Evolutionary conservation across 2,329 filamentous ascomycete species (phyloP).

Genomic region (Dactylellina sp.): DNA sequence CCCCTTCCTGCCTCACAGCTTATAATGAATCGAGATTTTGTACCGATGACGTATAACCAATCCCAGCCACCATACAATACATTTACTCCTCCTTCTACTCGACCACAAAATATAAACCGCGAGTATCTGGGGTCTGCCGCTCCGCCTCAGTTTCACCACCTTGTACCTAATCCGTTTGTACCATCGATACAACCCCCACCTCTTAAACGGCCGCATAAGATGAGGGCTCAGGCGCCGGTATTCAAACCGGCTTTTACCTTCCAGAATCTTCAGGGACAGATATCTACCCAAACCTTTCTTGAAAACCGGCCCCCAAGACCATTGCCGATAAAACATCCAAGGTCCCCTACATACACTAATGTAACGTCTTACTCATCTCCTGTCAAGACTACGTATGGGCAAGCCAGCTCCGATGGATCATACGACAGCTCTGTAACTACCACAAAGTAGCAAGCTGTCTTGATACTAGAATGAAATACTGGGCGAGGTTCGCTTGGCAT

Average conservation of each 20-base stretch:
- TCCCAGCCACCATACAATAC: neutral
- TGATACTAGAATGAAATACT: no score
- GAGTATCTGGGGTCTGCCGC: neutral
- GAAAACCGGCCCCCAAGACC: constrained; percentile 3
- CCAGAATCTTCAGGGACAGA: neutral
- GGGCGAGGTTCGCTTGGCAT: no score
- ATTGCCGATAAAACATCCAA: neutral
- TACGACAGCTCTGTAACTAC: no score
- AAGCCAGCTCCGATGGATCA: no score
- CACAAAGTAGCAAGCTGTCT: no score
- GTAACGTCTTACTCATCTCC: no score
- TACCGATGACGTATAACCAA: neutral
- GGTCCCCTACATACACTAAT: no score
- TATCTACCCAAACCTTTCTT: neutral
- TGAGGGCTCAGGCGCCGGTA: neutral
- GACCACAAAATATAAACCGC: neutral
- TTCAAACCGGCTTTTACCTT: neutral
- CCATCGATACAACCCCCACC: no score
- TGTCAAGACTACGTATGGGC: no score
- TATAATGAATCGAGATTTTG: neutral
- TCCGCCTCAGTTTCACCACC: neutral
- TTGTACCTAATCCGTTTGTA: no score
- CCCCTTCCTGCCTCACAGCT: neutral
- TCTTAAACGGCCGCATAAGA: neutral
- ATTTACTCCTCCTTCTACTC: neutral